These are phyloP conservation scores for Auxenochlorella pyrenoidosa DNA, from an alignment of 139 green algal genomes.

Conservation along the genomic window DNA sequence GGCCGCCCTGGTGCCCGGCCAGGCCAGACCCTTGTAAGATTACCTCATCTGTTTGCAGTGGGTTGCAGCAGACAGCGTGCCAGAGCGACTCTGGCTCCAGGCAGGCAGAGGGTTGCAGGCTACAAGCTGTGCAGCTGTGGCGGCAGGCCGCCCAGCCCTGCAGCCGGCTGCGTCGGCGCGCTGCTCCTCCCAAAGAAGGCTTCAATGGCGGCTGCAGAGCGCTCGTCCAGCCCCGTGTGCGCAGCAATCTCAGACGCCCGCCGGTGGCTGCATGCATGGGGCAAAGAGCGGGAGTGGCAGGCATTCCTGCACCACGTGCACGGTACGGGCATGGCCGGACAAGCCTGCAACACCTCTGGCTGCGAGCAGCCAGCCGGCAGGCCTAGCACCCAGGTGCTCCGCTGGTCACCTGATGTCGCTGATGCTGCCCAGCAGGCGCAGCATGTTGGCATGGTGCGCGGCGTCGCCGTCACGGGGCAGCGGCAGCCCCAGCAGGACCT, in stretches of 20 bases:
- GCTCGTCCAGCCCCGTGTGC: conserved; percentile 3
- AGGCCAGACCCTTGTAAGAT: too few relatives aligned
- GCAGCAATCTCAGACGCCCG: conserved; percentile 16
- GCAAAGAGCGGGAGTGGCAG: background rate
- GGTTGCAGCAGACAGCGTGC: background rate
- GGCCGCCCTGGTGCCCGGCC: too few relatives aligned
- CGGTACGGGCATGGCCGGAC: background rate
- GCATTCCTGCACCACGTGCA: too few relatives aligned
- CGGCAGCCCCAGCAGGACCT: conserved; percentile 20
- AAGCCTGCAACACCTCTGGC: background rate
- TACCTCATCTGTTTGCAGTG: background rate
- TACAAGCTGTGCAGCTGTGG: conserved; percentile 30
- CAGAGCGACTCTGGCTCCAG: too few relatives aligned
- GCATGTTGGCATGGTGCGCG: conserved; percentile 20
- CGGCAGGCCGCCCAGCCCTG: background rate
- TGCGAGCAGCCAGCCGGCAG: background rate
- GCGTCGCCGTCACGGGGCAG: background rate
- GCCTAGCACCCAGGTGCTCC: background rate
- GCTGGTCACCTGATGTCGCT: background rate
- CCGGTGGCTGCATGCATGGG: background rate
- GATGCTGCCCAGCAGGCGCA: conserved; percentile 12
- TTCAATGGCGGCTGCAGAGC: background rate
- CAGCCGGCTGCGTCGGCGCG: background rate
- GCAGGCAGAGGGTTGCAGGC: background rate
- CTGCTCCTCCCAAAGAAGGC: conserved; percentile 14